A percentile compares a stretch with the other conserved stretches of the same genome.
These are phyloP conservation scores for Aspergillus sp. DNA, from an alignment of 2,329 filamentous ascomycete species.

Conservation along the genomic window DNA sequence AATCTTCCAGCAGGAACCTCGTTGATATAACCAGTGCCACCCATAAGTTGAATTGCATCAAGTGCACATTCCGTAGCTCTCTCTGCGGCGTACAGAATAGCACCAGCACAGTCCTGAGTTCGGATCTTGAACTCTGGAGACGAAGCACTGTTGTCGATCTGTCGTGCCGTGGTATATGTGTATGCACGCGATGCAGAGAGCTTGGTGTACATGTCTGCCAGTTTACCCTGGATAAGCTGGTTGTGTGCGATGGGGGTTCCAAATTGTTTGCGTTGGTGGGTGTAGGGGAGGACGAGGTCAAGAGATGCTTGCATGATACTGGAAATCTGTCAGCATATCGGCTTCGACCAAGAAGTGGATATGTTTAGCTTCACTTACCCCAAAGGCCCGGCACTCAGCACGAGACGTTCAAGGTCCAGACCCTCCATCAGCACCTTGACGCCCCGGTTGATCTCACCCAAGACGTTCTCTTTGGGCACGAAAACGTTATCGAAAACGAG, in stretches of 20 bases:
- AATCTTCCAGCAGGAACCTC: constrained; percentile 87
- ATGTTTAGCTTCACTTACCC: constrained; percentile 43
- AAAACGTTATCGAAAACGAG: constrained; percentile 87
- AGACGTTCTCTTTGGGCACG: constrained; percentile 71
- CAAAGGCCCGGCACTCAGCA: constrained; percentile 81
- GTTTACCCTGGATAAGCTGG: constrained; percentile 84
- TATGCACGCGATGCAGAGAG: constrained; percentile 77
- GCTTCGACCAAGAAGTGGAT: not conserved
- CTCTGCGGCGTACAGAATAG: constrained; percentile 89
- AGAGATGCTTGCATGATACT: constrained; percentile 84
- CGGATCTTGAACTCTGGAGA: constrained; percentile 46
- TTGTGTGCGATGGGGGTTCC: constrained; percentile 79
- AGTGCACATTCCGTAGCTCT: constrained; percentile 74
- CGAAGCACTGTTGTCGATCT: constrained; percentile 65
- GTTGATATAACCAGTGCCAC: constrained; percentile 93
- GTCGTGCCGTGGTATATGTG: constrained; percentile 73
- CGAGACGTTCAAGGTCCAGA: constrained; percentile 84
- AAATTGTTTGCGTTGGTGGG: constrained; percentile 85
- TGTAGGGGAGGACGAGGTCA: constrained; percentile 80
- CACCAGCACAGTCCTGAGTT: constrained; percentile 90
- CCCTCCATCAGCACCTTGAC: constrained; percentile 94
- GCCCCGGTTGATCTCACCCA: constrained; percentile 73
- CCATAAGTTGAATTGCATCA: constrained; percentile 85
- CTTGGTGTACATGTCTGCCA: constrained; percentile 97
- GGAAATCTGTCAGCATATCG: constrained; percentile 8